These are phyloP conservation scores for Penstemon newberryi DNA, from an alignment of 257 asterid genomes.

Conservation along the genomic window DNA sequence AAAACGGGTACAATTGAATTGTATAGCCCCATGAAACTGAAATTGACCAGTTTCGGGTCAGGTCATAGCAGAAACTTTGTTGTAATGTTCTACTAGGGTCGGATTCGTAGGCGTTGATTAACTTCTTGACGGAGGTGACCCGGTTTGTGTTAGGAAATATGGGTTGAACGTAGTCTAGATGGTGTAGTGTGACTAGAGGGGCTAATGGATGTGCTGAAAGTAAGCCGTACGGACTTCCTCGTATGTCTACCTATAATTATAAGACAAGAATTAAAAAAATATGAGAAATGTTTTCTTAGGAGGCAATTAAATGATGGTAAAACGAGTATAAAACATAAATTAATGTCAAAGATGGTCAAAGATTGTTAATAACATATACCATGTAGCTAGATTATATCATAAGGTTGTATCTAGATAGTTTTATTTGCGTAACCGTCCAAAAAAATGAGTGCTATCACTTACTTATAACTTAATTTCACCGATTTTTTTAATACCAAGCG, in stretches of 20 bases:
- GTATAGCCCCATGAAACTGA: conserved; percentile 79
- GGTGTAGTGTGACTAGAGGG: conserved; percentile 77
- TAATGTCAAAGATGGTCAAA: too few species aligned
- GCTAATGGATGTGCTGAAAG: conserved; percentile 83
- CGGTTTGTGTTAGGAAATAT: conserved; percentile 46
- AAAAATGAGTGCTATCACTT: too few species aligned
- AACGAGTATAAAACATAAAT: too few species aligned
- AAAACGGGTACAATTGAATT: conserved; percentile 55
- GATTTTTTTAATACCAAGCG: too few species aligned
- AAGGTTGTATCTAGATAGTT: too few species aligned
- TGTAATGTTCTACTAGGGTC: conserved; percentile 69
- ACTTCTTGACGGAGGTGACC: conserved; percentile 49
- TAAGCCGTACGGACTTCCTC: conserved; percentile 69
- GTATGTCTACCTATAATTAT: conserved; percentile 52
- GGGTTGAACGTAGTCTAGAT: conserved; percentile 64
- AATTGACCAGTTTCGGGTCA: conserved; percentile 56
- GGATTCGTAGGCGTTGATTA: conserved; percentile 41
- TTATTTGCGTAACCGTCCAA: too few species aligned
- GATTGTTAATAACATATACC: too few species aligned
- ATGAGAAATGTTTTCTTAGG: too few species aligned
- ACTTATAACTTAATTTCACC: too few species aligned
- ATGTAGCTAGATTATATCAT: too few species aligned
- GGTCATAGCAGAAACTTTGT: conserved; percentile 65
- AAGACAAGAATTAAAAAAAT: not conserved
- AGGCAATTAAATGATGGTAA: too few species aligned